Base-by-base conservation (phyloP, 768 basidiomycete species). In the Agaricus subrufescens region DNA sequence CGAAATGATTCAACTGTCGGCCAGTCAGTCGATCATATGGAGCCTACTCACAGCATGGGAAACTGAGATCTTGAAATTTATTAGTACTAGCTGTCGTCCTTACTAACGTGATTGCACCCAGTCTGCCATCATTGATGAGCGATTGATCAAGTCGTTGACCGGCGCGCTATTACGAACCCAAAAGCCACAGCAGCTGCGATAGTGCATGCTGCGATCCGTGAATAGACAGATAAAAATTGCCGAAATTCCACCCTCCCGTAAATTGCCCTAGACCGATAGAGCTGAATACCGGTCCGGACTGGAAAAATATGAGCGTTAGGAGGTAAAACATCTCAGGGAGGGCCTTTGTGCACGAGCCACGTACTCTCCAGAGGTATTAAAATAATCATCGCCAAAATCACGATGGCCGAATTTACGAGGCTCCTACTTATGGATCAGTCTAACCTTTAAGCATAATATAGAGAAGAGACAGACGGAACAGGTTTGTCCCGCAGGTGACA, bases 271-370 rank as follows among this genome's bases (percentile, higher is more conserved):
- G 46, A 39, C n/a, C 38, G 54, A 42, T 47, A 55, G 25, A 55
- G 38, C 29, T 55, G 54, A 12, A 47, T 29, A 8, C 54, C 54
- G 9, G 54, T 55, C 54, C 54, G 42, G 7, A 55, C 54, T 55
- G 46, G 19, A 19, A 27, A 14, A 34, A 23, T 11, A 3, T 37
- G n/a, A 27, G 30, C 10, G n/a, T 23, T 8, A 50, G 26, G 8
- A 38, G 34, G 4, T 14, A 8, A 38, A 38, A 38, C 37, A 8
- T 38, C 37, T 19, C 19, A 19, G 19, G 37, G 25, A 25, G 9
- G 5, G 14, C 11, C 25, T 10, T 4, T 7, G 19, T 11, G 29
- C 9, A 11, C 11, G 45, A 46, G n/a, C 45, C 30, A 29, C 37
- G 3, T 29, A 55, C 54, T 46, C 40, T 55, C 54, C 14, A 55